Conservation (phyloP, 306 rosid genomes). For the Cyamopsis tetragonoloba region DNA sequence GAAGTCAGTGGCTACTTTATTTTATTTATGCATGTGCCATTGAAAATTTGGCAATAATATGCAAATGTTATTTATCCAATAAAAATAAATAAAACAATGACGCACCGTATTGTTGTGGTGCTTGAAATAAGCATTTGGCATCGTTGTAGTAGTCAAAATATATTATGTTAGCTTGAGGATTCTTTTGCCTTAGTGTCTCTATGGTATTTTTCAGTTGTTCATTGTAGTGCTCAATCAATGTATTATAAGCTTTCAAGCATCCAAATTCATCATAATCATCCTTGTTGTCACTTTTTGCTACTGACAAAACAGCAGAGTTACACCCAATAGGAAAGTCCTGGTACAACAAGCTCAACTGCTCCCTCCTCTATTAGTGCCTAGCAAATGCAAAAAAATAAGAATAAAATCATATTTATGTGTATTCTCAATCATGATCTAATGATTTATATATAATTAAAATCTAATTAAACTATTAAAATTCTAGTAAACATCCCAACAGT, state of each 20-base stretch:
- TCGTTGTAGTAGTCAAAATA: conserved; percentile 45
- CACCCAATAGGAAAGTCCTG: no score
- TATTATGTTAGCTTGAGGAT: conserved; percentile 20
- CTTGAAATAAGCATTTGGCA: conserved; percentile 26
- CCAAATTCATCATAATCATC: conserved; percentile 37
- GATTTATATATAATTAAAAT: no score
- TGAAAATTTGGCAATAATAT: neutral
- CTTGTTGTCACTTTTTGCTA: conserved; percentile 2
- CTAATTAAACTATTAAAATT: no score
- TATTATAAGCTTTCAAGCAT: conserved; percentile 11
- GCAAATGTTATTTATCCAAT: neutral
- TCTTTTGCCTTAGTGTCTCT: neutral
- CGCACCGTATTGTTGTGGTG: conserved; percentile 36
- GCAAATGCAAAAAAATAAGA: neutral
- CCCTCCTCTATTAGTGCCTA: neutral
- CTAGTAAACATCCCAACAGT: no score
- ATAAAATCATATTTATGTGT: neutral
- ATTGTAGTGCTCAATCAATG: neutral
- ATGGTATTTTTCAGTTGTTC: no score
- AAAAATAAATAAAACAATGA: neutral
- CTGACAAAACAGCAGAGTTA: neutral
- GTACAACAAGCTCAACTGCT: no score
- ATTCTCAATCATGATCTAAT: no score
- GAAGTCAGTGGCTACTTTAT: no score
- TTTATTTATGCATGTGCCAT: no score